phyloP scores from a whole-genome alignment of 108 stramenopile species.

The Aurantiochytrium sp. region DNA sequence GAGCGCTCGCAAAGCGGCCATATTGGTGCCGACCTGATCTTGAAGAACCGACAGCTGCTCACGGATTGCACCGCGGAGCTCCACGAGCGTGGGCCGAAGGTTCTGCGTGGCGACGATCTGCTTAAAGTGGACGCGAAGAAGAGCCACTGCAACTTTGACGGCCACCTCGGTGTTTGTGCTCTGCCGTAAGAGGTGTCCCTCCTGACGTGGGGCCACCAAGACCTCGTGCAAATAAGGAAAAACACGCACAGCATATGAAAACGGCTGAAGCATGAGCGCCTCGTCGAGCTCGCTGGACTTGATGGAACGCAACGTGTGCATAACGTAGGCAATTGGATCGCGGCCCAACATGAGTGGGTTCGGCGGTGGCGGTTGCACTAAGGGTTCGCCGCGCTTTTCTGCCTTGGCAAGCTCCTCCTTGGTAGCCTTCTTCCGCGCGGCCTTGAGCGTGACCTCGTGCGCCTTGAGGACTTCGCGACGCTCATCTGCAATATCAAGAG shows the following conservation, averaged over 20 bases:
- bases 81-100: not conserved
- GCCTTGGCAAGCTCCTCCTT: slow-evolving; percentile 1
- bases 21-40: not conserved
- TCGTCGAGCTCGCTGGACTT: slow-evolving; percentile 14
- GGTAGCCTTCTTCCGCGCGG: not conserved
- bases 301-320: not conserved
- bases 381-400: not conserved
- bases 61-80: not conserved
- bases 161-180: not conserved
- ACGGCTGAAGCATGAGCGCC: not conserved
- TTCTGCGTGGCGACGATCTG: not conserved
- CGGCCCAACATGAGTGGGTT: not conserved
- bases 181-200: not conserved
- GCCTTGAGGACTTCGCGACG: slow-evolving; percentile 55
- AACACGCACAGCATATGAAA: not conserved
- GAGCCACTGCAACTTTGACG: not conserved
- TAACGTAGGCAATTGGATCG: not conserved
- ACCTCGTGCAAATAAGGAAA: not conserved
- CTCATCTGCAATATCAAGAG: slow-evolving; percentile 75
- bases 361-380: not conserved
- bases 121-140: slow-evolving; percentile 1
- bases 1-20: not conserved
- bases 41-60: not conserved
- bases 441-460: slow-evolving; percentile 20
- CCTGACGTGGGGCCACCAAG: not conserved